Base-by-base conservation (phyloP, 768 basidiomycete species). In the Macrolepiota dolichaula region DNA sequence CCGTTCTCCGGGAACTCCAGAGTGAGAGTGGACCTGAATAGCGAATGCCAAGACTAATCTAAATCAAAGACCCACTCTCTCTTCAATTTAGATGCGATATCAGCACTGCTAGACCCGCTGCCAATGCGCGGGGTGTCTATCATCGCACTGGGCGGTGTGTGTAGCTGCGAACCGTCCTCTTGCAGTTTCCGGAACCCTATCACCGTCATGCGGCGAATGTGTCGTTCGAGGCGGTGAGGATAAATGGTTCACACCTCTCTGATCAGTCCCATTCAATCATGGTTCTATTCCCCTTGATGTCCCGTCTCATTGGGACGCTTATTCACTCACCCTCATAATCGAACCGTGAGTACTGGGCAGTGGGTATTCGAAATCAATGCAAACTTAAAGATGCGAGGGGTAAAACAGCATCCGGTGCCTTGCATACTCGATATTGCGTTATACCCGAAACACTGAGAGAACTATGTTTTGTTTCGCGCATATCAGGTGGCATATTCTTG, bases 221-320 rank as follows among this genome's bases (percentile, higher is more conserved):
- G 36, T 17, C 19, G 12, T 42, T 17, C 29, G n/a, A 1, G 25
- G 51, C 44, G 29, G 29, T 32, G 29, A 32, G 29, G 29, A 7
- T 32, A 32, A n/a, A 44, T 35, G 27, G 32, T 47, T 55, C 59
- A 53, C 59, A 60, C 32, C 59, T 51, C 12, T 25, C 10, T n/a
- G n/a, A 50, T 38, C 57, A 36, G 47, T 15, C 32, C 11, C 24
- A 25, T 13, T 36, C 12, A 49, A 51, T 38, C 10, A n/a, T 42
- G 15, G 24, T 40, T 61, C 51, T 35, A 3, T 61, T 42, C 38
- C 7, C 29, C 53, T 42, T 40, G 46, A 55, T 61, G 59, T 47
- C 47, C 59, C 59, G 27, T 32, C 51, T 22, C 42, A 13, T 42
- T 35, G 51, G 59, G 35, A 7, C 37, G 7, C 38, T 37, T 36